Conservation (phyloP, 257 asterid species). For the Scutellaria baicalensis region DNA sequence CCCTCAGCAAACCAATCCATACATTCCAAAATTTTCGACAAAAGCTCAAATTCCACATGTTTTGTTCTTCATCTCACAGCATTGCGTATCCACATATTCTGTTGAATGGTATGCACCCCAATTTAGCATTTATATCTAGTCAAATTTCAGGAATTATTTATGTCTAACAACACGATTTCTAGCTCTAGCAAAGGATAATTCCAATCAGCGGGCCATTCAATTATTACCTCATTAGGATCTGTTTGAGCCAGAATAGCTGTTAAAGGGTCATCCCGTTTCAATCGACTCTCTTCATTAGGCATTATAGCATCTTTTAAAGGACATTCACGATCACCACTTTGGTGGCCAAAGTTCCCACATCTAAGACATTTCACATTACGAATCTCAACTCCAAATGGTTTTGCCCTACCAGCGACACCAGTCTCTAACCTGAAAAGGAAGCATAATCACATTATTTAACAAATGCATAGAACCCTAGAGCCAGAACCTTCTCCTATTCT, state of each 20-base stretch:
- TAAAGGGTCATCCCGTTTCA: conserved; percentile 91
- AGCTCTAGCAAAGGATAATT: not conserved
- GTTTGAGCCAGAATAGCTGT: conserved; percentile 85
- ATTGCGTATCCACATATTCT: not conserved
- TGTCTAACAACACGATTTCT: not conserved
- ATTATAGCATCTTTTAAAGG: conserved; percentile 87
- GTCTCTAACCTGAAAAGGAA: conserved; percentile 73
- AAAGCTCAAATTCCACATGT: not conserved
- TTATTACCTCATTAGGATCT: conserved; percentile 63
- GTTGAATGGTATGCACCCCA: not conserved
- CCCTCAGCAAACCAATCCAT: not conserved
- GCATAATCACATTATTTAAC: not conserved
- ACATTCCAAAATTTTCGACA: not conserved
- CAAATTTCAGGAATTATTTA: not conserved
- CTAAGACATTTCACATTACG: conserved; percentile 96
- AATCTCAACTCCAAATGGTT: conserved; percentile 94
- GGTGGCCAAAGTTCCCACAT: conserved; percentile 89
- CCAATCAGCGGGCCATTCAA: not conserved
- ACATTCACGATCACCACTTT: conserved; percentile 99
- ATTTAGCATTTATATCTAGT: conserved; percentile 1
- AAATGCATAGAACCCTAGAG: not conserved
- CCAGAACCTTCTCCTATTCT: not conserved
- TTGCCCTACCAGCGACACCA: conserved; percentile 79
- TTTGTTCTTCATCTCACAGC: not conserved
- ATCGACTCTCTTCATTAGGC: conserved; percentile 89